Conservation (phyloP, 495 filamentous ascomycete genomes). For the Paragyromitra xinjiangensis region DNA sequence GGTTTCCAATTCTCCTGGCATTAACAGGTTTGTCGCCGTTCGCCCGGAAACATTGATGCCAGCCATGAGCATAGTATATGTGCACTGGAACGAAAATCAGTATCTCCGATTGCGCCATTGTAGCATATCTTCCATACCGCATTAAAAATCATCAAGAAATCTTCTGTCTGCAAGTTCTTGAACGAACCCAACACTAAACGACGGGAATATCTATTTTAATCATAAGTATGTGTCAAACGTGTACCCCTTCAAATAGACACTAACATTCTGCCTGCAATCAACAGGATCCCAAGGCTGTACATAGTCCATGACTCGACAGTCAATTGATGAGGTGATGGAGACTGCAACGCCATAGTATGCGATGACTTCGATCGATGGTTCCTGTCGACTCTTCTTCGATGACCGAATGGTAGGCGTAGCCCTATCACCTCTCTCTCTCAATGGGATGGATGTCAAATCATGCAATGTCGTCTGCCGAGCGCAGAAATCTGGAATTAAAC, state of each 20-base stretch:
- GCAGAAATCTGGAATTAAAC: background rate
- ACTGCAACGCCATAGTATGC: constrained; percentile 7
- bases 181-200: constrained; percentile 61
- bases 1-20: constrained; percentile 63
- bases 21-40: constrained; percentile 68
- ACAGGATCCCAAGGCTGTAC: constrained; percentile 60
- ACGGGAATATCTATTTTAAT: constrained; percentile 57
- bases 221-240: constrained; percentile 14
- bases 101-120: background rate
- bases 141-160: constrained; percentile 68
- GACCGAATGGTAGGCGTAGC: background rate
- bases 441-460: background rate
- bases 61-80: constrained; percentile 67
- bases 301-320: constrained; percentile 64
- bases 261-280: constrained; percentile 61
- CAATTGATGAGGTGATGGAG: constrained; percentile 59
- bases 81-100: constrained; percentile 55
- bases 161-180: constrained; percentile 65
- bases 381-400: background rate
- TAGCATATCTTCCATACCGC: constrained; percentile 60
- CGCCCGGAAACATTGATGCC: constrained; percentile 67
- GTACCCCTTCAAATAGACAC: constrained; percentile 30
- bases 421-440: background rate
- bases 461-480: background rate
- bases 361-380: background rate